Evolutionary conservation across 1,139 yeast genomes (phyloP).

Genomic region (Nadsonia starkeyi-henricii): DNA sequence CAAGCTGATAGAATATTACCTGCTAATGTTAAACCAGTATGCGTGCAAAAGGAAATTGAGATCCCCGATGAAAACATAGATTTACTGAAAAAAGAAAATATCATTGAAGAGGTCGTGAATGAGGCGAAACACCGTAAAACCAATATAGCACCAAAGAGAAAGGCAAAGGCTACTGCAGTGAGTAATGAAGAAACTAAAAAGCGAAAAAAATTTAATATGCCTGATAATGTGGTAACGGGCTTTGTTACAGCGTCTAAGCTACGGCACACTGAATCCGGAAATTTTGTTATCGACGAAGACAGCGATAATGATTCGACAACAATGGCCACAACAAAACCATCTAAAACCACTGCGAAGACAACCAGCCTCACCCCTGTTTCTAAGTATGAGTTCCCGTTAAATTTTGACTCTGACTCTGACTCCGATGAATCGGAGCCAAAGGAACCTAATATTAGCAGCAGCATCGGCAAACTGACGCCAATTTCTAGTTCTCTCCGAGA

Average conservation of each 20-base stretch:
- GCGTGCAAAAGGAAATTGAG: conserved; percentile 42
- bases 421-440: no score
- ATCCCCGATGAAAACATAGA: conserved; percentile 58
- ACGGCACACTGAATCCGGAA: conserved; percentile 30
- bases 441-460: background rate
- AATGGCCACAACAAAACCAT: no score
- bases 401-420: no score
- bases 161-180: conserved; percentile 8
- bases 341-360: no score
- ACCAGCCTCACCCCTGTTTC: no score
- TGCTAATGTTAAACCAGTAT: conserved; percentile 34
- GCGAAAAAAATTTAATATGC: conserved; percentile 51
- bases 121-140: conserved; percentile 34
- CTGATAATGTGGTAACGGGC: conserved; percentile 62
- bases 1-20: conserved; percentile 59
- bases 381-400: no score
- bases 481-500: background rate
- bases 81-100: conserved; percentile 41
- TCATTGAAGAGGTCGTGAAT: conserved; percentile 53
- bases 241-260: conserved; percentile 36
- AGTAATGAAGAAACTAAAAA: conserved; percentile 8
- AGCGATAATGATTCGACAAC: background rate
- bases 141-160: conserved; percentile 9
- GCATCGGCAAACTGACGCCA: background rate
- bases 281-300: background rate